Base-by-base conservation (phyloP, 768 basidiomycete genomes). In the Tulasnella calospora region DNA sequence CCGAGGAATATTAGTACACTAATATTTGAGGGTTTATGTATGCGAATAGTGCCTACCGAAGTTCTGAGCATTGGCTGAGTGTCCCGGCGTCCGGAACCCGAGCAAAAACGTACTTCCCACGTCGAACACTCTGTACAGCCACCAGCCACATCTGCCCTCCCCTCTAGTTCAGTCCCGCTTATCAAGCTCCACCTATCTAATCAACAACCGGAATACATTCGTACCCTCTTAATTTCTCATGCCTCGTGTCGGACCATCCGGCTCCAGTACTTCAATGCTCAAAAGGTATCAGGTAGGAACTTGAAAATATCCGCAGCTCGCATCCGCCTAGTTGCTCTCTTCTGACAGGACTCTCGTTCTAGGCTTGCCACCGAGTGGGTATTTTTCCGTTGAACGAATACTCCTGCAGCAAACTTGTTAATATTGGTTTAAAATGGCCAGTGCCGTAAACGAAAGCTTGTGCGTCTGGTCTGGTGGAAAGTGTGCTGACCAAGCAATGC, bases 331-430 rank as follows among this genome's bases (percentile, higher is more conserved):
- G n/a, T n/a, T 51, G 8, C 51, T 51, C 40, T 33, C 70, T 47
- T 38, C 30, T 41, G 71, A 73, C 10, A 41, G 30, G 10, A 38
- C 27, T 30, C 40, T 71, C 61, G 27, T 41, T 44, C 30, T 41
- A 40, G 73, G 36, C 71, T 78, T 78, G 47, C 78, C 40, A 47
- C 33, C n/a, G 27, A 46, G 74, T 38, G n/a, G 38, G 33, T 46
- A 44, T 79, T 46, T 9, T 27, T 5, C 5, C 23, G 12, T n/a
- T 30, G 30, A 51, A 33, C 13, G 30, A 15, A 67, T 33, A 21
- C 21, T 33, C 2, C 7, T 67, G 35, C 0, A 9, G 61, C 5
- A 15, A 33, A 27, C 0, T 67, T 2, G 27, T 17, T 67, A 13
- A 67, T 33, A 35, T 67, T 27, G 27, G 30, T 27, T 15, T 30